Evolutionary conservation across 2,329 filamentous ascomycete genomes (phyloP), one percentile per base, ranked within the genome.

Genomic region (Myotisia sp.): DNA sequence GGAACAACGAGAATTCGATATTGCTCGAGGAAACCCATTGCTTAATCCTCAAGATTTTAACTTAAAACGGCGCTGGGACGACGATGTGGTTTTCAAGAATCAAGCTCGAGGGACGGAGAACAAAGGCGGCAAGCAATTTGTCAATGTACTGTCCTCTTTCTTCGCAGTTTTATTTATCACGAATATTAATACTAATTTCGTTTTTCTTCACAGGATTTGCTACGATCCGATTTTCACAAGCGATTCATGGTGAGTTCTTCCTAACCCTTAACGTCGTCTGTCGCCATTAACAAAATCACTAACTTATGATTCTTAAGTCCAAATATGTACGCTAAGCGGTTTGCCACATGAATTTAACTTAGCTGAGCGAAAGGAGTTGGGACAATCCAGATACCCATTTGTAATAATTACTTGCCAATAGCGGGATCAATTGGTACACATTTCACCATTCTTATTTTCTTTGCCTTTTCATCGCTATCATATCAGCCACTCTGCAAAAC

Each of bases 1-100:
- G 51, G 85, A 87, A 51, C 72, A 79, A 50, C 71, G 82, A 40
- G 87, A 93, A 58, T 71, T 76, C 44, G 82, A 94, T 49, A 92
- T 95, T 49, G 87, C 90, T 22, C 65, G 81, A 26, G 90, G 90
- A 5, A 98, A 98, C 55, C 90, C 90, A 24, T 62, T 98, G 33
- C 70, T 98, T 37, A 94, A 95, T 47, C 54, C 69, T 33, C 81
- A 82, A 54, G 85, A 93, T 47, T 95, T 92, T 55, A 85, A 78
- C 38, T 77, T 94, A 51, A 94, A 93, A 44, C 49, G 54, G 8
- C 63, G 86, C 47, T 98, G 90, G 90, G 90, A 98, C 48, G 90
- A 98, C 49, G 90, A 98, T 54, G 90, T 98, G 8, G 86, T 98
- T 2, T 98, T 98, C 64, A 95, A 93, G 66, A 98, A 98, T 58